Evolutionary conservation across 1,284 basidiomycete genomes (phyloP), one percentile per base, ranked within the genome.

Genomic region (Violaceomyces palustris): DNA sequence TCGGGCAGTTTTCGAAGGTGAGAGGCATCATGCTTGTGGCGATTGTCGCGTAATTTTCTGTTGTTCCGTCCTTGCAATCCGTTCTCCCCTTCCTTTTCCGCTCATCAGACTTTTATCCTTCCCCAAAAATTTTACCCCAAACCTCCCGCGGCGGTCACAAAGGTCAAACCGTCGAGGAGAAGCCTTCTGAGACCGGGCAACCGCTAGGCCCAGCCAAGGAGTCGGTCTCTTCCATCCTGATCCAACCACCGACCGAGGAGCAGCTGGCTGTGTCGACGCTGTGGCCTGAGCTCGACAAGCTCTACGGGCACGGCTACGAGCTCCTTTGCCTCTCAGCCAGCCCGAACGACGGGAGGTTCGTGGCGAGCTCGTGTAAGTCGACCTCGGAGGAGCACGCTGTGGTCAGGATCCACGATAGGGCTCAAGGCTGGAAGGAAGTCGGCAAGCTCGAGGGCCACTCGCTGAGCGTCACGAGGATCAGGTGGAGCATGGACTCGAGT

Each of bases 251-350:
- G 1, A 76, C 76, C 2, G 79, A 80, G 54, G 79, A 79, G 43
- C 76, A 79, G 73, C 79, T 98, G 1, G 83, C 87, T 0, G 81
- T 83, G 0, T 80, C 82, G 11, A 97, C 93, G 0, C 79, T 98
- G 0, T 99, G 94, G 94, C 93, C 93, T 0, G 94, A 98, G 54
- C 64, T 85, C 1, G 93, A 98, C 69, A 99, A 98, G 73, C 78
- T 99, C 2, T 99, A 96, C 73, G 94, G 93, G 1, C 94, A 98
- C 74, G 91, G 91, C 25, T 97, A 96, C 70, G 94, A 98, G 80
- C 86, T 89, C 56, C 36, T 50, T n/a, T 45, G 39, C 14, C 50
- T 50, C 42, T 60, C 25, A n/a, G 54, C 44, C 15, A 61, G 56
- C 21, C 46, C 47, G n/a, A 3, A 41, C 8, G 38, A 45, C 4